phyloP scores from a whole-genome alignment of 1,284 basidiomycete species.

The Malassezia japonica region DNA sequence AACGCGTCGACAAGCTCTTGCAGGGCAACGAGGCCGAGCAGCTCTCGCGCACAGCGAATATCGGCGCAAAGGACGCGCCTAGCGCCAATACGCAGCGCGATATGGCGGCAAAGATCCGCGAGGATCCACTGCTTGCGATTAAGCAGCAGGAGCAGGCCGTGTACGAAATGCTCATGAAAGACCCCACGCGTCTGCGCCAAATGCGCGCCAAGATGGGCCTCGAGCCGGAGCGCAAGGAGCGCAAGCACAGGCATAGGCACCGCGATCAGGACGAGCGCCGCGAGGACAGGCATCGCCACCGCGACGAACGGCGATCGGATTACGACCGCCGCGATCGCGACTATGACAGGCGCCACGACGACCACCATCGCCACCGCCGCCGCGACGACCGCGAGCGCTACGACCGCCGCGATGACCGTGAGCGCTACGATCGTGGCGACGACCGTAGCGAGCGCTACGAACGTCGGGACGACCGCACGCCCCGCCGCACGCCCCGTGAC shows the following conservation, averaged over 20 bases:
- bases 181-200: slow-evolving; percentile 68
- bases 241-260: slow-evolving; percentile 7
- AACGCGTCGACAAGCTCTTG: slow-evolving; percentile 88
- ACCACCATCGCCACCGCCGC: slow-evolving; percentile 34
- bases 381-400: slow-evolving; percentile 4
- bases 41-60: slow-evolving; percentile 25
- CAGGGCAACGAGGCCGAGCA: slow-evolving; percentile 68
- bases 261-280: slow-evolving; percentile 2
- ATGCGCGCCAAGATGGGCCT: slow-evolving; percentile 59
- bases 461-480: background rate
- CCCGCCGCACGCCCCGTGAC: no score
- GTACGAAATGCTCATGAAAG: slow-evolving; percentile 76
- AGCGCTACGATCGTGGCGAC: slow-evolving; percentile 19
- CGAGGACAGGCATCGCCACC: background rate
- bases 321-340: slow-evolving; percentile 6
- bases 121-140: slow-evolving; percentile 89
- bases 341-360: slow-evolving; percentile 13
- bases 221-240: slow-evolving; percentile 54
- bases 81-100: slow-evolving; percentile 69
- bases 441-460: background rate
- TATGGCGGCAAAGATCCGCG: slow-evolving; percentile 81
- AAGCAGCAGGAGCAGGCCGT: slow-evolving; percentile 94
- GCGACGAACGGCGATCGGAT: slow-evolving; percentile 19
- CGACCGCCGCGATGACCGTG: slow-evolving; percentile 8
- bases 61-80: slow-evolving; percentile 26